phyloP scores from a whole-genome alignment of 805 yeast genomes.

The Ogataea ganodermae region DNA sequence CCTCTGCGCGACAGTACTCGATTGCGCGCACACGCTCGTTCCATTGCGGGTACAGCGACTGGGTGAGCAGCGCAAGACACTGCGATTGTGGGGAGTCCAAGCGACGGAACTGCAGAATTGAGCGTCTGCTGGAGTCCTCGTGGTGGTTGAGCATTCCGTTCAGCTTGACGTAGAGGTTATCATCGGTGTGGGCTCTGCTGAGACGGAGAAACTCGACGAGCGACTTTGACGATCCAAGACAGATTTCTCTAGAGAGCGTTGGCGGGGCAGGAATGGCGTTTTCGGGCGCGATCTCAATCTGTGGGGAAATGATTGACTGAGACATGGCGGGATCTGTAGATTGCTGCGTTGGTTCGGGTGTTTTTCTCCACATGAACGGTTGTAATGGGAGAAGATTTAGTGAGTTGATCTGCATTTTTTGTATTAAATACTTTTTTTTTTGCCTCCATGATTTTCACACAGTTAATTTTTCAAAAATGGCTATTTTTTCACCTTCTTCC shows the following conservation, averaged over 20 bases:
- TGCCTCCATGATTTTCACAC: too few relatives aligned
- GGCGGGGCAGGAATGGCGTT: conserved; percentile 32
- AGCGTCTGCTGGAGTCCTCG: conserved; percentile 19
- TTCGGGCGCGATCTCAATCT: conserved; percentile 25
- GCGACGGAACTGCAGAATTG: conserved; percentile 25
- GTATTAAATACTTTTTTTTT: too few relatives aligned
- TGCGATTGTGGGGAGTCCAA: conserved; percentile 17
- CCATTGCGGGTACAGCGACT: conserved; percentile 51
- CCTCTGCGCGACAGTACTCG: conserved; percentile 42
- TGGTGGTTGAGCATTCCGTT: conserved; percentile 41
- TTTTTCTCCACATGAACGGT: conserved; percentile 6
- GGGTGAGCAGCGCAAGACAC: conserved; percentile 39
- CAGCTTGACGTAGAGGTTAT: conserved; percentile 44
- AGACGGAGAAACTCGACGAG: conserved; percentile 38
- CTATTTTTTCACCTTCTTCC: background rate
- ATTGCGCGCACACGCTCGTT: conserved; percentile 41
- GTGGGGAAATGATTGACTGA: background rate
- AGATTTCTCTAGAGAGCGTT: conserved; percentile 28
- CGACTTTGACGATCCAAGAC: conserved; percentile 37
- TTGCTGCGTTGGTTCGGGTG: background rate
- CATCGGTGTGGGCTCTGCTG: conserved; percentile 45
- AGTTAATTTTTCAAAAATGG: background rate
- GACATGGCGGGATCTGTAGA: background rate
- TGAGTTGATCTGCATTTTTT: too few relatives aligned
- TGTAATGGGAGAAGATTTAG: too few relatives aligned